phyloP scores from a whole-genome alignment of 139 green algal genomes.

The Chlorella sp. region DNA sequence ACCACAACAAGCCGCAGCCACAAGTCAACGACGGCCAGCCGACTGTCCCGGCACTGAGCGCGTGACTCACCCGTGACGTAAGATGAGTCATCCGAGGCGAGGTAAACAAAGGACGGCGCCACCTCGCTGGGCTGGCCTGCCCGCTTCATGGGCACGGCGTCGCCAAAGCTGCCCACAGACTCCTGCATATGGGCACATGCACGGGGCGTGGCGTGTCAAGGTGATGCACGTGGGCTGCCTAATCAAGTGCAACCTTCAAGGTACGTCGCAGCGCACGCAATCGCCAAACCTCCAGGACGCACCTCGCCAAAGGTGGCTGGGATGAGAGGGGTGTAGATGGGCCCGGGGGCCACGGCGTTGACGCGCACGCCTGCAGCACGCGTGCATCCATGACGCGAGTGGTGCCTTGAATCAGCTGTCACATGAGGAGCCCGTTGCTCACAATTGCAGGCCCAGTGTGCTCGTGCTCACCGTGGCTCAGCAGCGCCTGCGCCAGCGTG shows the following conservation, averaged over 20 bases:
- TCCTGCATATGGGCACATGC: slow-evolving; percentile 1
- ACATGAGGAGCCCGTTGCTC: too few species aligned
- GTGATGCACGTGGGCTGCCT: not conserved
- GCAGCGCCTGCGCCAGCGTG: too few species aligned
- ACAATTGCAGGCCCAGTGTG: too few species aligned
- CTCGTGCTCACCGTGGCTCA: too few species aligned
- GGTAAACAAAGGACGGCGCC: not conserved
- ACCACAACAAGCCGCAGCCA: too few species aligned
- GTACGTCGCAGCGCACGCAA: not conserved
- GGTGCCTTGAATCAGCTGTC: too few species aligned
- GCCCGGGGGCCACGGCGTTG: slow-evolving; percentile 63
- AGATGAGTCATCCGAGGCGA: too few species aligned
- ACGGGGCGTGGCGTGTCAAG: not conserved
- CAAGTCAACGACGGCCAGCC: too few species aligned
- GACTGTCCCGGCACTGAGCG: too few species aligned
- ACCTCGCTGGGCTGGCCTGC: not conserved
- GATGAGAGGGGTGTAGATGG: slow-evolving; percentile 71
- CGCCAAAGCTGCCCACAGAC: not conserved
- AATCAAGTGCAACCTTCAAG: not conserved
- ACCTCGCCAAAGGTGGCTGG: slow-evolving; percentile 28
- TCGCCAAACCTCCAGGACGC: too few species aligned
- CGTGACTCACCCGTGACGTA: too few species aligned
- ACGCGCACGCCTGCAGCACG: slow-evolving; percentile 50
- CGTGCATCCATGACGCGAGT: too few species aligned
- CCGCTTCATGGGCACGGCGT: not conserved